Evolutionary conservation across 1,284 basidiomycete species (phyloP).

Genomic region (Moesziomyces sp.): DNA sequence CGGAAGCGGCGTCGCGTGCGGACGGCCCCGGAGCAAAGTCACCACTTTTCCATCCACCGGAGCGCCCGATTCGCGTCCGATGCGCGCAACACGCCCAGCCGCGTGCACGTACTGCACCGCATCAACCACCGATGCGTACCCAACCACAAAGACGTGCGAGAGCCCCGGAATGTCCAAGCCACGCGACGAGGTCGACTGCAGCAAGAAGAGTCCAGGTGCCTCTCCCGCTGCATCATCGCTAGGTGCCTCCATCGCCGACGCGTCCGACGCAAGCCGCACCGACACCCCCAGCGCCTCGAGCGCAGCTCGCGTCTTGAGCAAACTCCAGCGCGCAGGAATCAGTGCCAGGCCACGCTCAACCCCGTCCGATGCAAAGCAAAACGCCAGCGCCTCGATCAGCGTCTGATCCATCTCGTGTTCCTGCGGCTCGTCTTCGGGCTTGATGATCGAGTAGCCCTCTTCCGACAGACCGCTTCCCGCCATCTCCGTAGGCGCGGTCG

Average conservation of each 20-base stretch:
- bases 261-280: constrained; percentile 33
- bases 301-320: constrained; percentile 40
- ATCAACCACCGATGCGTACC: constrained; percentile 56
- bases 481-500: background rate
- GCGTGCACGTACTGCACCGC: constrained; percentile 63
- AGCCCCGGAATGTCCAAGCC: constrained; percentile 63
- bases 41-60: constrained; percentile 52
- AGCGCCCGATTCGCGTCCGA: constrained; percentile 31
- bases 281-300: constrained; percentile 59
- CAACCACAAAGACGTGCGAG: constrained; percentile 63
- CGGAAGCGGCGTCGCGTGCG: constrained; percentile 32
- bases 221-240: background rate
- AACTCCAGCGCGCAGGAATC: constrained; percentile 61
- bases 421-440: constrained; percentile 27
- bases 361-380: constrained; percentile 55
- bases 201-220: constrained; percentile 48
- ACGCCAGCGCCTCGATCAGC: constrained; percentile 59
- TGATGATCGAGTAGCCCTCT: constrained; percentile 15
- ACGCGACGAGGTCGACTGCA: constrained; percentile 57
- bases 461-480: background rate
- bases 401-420: constrained; percentile 52
- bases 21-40: constrained; percentile 55
- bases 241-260: background rate
- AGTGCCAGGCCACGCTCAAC: constrained; percentile 55
- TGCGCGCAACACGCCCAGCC: constrained; percentile 62